Conservation (phyloP, 2,329 filamentous ascomycete species). For the Botrytis medusae region DNA sequence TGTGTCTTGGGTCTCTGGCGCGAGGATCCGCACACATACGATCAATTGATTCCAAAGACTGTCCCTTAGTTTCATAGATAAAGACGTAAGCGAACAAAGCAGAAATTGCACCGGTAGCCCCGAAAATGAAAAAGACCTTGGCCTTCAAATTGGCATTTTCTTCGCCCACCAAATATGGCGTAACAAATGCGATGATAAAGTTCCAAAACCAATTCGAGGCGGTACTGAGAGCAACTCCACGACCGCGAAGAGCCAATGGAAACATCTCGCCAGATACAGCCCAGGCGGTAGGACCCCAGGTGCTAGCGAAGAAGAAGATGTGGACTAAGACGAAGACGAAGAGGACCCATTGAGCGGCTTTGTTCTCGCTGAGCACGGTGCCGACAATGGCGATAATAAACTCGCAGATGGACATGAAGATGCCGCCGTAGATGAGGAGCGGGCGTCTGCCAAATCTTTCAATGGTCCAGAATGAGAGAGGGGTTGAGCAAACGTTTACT, state of each 20-base stretch:
- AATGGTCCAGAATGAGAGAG: constrained; percentile 78
- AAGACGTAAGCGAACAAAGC: constrained; percentile 56
- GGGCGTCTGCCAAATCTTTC: constrained; percentile 78
- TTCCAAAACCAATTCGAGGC: constrained; percentile 90
- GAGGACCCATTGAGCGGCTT: constrained; percentile 41
- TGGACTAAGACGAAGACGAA: constrained; percentile 70
- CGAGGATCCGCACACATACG: constrained; percentile 47
- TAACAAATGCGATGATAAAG: constrained; percentile 68
- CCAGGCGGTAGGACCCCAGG: constrained; percentile 72
- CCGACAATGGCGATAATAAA: constrained; percentile 74
- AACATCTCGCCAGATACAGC: constrained; percentile 86
- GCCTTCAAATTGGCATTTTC: constrained; percentile 38
- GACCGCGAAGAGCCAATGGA: constrained; percentile 71
- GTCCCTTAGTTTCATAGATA: constrained; percentile 67
- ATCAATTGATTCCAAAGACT: constrained; percentile 70
- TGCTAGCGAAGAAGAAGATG: constrained; percentile 83
- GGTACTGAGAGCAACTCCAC: constrained; percentile 80
- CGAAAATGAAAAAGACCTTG: constrained; percentile 55
- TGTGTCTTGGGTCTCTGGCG: not conserved
- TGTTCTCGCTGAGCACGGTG: constrained; percentile 61
- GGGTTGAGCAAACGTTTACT: constrained; percentile 83
- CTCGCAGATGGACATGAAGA: constrained; percentile 82
- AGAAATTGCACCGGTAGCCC: constrained; percentile 52
- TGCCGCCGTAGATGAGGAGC: constrained; percentile 74
- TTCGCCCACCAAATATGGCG: constrained; percentile 65